Evolutionary conservation across 495 filamentous ascomycete genomes (phyloP).

Genomic region (Daldinia concentrica): DNA sequence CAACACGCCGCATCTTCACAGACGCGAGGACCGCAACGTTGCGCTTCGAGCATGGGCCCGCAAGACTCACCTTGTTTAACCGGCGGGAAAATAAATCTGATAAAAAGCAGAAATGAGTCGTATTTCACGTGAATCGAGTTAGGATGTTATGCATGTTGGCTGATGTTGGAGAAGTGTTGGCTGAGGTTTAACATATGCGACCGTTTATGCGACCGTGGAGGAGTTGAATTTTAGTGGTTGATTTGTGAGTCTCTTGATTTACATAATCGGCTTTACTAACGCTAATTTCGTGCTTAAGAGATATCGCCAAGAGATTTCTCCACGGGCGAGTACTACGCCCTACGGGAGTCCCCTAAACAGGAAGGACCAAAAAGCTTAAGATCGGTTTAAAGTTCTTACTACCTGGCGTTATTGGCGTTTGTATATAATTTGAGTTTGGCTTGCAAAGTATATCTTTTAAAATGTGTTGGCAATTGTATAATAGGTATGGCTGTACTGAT

Average conservation of each 20-base stretch:
- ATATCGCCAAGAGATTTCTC: background rate
- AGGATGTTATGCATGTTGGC: conserved; percentile 10
- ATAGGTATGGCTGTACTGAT: too few species aligned
- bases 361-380: background rate
- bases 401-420: background rate
- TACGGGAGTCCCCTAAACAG: background rate
- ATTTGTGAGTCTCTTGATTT: too few species aligned
- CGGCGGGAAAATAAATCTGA: background rate
- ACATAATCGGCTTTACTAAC: background rate
- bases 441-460: too few species aligned
- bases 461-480: too few species aligned
- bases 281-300: conserved; percentile 3
- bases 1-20: conserved; percentile 3
- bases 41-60: background rate
- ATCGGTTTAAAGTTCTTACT: conserved; percentile 1
- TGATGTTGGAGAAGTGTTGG: background rate
- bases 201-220: conserved; percentile 27
- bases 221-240: background rate
- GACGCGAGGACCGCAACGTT: conserved; percentile 4
- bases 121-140: conserved; percentile 12
- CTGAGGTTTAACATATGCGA: conserved; percentile 27
- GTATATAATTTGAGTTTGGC: background rate
- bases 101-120: background rate
- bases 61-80: background rate
- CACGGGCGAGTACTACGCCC: background rate